Base-by-base conservation (phyloP, 305 asterid genomes). In the Fraxinus greggii region DNA sequence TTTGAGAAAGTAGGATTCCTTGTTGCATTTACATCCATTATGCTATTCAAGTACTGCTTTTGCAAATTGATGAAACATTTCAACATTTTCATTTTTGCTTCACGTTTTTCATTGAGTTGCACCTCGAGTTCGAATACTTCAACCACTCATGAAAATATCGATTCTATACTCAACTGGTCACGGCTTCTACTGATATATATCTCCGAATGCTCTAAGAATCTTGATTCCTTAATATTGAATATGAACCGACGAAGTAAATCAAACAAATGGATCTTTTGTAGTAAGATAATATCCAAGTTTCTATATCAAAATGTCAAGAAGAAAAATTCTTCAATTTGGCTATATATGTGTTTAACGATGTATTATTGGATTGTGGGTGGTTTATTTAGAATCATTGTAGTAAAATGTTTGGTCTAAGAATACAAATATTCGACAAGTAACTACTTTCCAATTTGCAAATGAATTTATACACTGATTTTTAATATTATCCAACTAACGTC, bases 21-120 rank as follows among this genome's bases (percentile, higher is more conserved):
- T 26, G 54, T 70, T 10, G 79, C 78, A 67, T 85, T 86, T 35
- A 67, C 87, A 70, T 89, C 91, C 93, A 85, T 86, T 24, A 83
- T 79, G 85, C 77, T 83, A 80, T 78, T 83, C 79, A 84, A 42
- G 59, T 83, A 42, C 67, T 73, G 84, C 84, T 86, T 78, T 83
- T 85, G 85, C 2, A 84, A 80, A 72, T 75, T 38, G 23, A 79
- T 45, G 8, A 82, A 51, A 17, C 83, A 87, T 82, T 73, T 80
- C 1, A 87, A 78, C 78, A 78, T 59, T 75, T 78, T 29, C 61
- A 76, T 42, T 72, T 83, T 83, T 26, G 85, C 48, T 42, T 79
- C 80, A 1, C 63, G 61, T 12, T 78, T 79, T 48, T 78, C 89
- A 87, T 85, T 38, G 69, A n/a, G 35, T 76, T 6, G 2, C 15